These are phyloP conservation scores for Nothophaeocryptopus gaeumannii DNA, from an alignment of 2,329 filamentous ascomycete genomes.

Conservation along the genomic window DNA sequence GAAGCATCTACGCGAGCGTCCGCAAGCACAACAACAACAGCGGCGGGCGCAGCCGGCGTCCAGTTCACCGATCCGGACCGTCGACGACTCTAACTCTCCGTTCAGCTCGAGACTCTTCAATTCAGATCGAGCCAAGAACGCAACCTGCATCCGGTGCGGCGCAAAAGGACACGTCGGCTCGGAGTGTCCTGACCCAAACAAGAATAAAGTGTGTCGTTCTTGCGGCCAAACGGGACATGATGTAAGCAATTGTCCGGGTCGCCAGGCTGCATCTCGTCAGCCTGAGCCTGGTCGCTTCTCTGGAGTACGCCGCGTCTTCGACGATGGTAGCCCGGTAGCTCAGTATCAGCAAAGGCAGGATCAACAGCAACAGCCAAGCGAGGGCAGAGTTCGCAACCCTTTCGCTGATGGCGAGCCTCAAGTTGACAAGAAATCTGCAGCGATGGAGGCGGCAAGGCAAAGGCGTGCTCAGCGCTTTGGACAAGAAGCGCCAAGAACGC, in stretches of 20 bases:
- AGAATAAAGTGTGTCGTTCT: neutral
- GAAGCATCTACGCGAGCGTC: constrained; percentile 11
- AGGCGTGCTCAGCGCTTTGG: neutral
- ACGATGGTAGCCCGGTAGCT: neutral
- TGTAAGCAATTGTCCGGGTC: neutral
- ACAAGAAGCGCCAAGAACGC: neutral
- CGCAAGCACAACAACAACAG: constrained; percentile 3
- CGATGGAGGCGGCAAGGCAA: neutral
- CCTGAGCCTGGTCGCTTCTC: neutral
- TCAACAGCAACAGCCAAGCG: neutral
- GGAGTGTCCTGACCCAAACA: constrained; percentile 4
- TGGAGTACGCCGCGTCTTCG: neutral
- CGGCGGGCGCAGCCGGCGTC: neutral
- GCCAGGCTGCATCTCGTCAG: neutral
- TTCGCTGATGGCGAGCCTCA: constrained; percentile 1
- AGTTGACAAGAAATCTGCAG: neutral
- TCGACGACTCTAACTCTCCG: neutral
- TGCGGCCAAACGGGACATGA: constrained; percentile 2
- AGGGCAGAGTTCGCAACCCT: neutral
- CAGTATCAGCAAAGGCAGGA: neutral
- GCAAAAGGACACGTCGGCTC: constrained; percentile 17
- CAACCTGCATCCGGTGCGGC: constrained; percentile 9
- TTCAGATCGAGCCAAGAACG: too few relatives aligned
- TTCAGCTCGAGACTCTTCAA: too few relatives aligned
- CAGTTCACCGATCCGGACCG: too few relatives aligned